Evolutionary conservation across 176 grass and related monocot species (phyloP).

Genomic region (Zoysia pacifica): DNA sequence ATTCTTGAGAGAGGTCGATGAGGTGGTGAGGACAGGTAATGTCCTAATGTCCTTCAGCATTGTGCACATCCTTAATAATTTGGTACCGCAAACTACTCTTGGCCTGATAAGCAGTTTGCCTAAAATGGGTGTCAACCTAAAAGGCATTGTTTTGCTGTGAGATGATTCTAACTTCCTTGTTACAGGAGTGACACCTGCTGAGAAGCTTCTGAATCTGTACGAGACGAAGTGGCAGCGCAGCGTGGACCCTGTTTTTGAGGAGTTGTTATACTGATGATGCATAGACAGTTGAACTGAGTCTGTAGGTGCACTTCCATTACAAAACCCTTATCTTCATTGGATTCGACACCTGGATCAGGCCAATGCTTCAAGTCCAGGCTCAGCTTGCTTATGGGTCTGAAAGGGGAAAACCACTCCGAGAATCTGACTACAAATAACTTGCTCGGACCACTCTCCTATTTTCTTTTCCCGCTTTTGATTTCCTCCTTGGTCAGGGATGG

Average conservation of each 20-base stretch:
- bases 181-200: slow-evolving; percentile 82
- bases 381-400: neutral
- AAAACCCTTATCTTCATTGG: neutral
- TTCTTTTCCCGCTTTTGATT: neutral
- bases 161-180: neutral
- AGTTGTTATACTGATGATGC: slow-evolving; percentile 67
- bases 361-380: neutral
- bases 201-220: slow-evolving; percentile 78
- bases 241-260: slow-evolving; percentile 77
- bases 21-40: slow-evolving; percentile 71
- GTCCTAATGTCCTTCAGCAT: neutral
- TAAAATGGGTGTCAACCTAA: too few relatives aligned
- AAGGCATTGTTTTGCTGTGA: neutral
- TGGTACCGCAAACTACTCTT: neutral
- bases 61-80: neutral
- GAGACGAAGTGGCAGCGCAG: slow-evolving; percentile 74
- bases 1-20: slow-evolving; percentile 78
- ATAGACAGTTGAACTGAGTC: neutral
- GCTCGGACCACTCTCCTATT: neutral
- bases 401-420: neutral
- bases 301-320: slow-evolving; percentile 23
- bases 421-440: slow-evolving; percentile 6
- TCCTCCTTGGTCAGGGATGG: slow-evolving; percentile 27
- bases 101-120: too few relatives aligned
- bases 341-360: neutral